These are phyloP conservation scores for Sclerotinia nivalis DNA, from an alignment of 2,329 filamentous ascomycete genomes.

Conservation along the genomic window DNA sequence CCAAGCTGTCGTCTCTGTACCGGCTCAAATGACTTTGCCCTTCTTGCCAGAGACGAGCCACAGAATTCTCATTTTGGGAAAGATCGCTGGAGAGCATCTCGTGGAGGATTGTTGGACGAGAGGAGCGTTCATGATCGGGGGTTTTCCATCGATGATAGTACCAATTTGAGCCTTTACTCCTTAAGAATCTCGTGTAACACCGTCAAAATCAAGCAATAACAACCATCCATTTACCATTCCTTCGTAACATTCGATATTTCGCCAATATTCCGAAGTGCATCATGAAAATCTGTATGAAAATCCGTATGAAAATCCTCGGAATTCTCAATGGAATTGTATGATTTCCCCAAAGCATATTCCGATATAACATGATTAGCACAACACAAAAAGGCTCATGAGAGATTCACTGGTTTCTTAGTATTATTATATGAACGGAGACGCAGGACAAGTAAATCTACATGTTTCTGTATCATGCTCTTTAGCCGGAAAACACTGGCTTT, in stretches of 20 bases:
- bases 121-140: slow-evolving; percentile 22
- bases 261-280: neutral
- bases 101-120: slow-evolving; percentile 37
- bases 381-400: slow-evolving; percentile 20
- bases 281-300: slow-evolving; percentile 18
- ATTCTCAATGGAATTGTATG: slow-evolving; percentile 25
- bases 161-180: slow-evolving; percentile 41
- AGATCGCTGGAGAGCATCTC: slow-evolving; percentile 39
- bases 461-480: slow-evolving; percentile 30
- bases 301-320: slow-evolving; percentile 18
- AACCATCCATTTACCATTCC: slow-evolving; percentile 20
- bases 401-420: slow-evolving; percentile 14
- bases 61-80: slow-evolving; percentile 42
- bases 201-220: neutral
- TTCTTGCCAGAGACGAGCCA: slow-evolving; percentile 41
- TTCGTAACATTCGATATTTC: slow-evolving; percentile 20
- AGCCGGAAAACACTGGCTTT: slow-evolving; percentile 28
- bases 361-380: slow-evolving; percentile 34
- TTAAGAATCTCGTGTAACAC: slow-evolving; percentile 29
- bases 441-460: slow-evolving; percentile 22
- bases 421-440: slow-evolving; percentile 24
- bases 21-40: slow-evolving; percentile 40
- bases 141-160: slow-evolving; percentile 10
- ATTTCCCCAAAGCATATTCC: slow-evolving; percentile 36
- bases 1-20: slow-evolving; percentile 44